A percentile compares a stretch with the other conserved stretches of the same genome.
phyloP scores from a whole-genome alignment of 2,329 filamentous ascomycete species.

The Beauveria varroae region DNA sequence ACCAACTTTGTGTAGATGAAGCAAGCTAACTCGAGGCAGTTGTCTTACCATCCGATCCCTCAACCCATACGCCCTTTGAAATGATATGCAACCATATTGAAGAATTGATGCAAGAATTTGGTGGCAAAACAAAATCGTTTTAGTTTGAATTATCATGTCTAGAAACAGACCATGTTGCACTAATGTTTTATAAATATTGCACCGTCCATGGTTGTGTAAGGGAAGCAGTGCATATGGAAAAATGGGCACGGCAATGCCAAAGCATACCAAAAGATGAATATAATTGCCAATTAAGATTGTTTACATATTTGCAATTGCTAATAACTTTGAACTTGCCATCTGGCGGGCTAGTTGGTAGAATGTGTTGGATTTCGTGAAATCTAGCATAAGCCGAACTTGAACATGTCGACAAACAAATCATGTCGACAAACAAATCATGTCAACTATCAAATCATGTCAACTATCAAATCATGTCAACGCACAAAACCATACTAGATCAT shows the following conservation, averaged over 20 bases:
- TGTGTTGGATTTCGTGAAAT: neutral
- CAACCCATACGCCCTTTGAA: constrained; percentile 65
- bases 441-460: neutral
- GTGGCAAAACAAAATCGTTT: neutral
- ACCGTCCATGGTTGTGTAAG: neutral
- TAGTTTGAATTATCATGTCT: constrained; percentile 8
- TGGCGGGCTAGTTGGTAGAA: too few species aligned
- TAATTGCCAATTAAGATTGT: constrained; percentile 6
- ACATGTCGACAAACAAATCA: neutral
- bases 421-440: neutral
- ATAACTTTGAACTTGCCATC: too few species aligned
- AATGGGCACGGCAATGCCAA: neutral
- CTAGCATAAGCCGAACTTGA: neutral
- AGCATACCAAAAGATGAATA: neutral
- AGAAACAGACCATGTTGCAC: neutral
- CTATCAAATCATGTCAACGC: neutral
- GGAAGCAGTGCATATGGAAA: constrained; percentile 1
- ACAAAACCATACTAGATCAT: neutral
- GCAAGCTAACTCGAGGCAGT: constrained; percentile 32
- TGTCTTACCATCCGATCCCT: constrained; percentile 78
- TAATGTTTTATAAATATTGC: constrained; percentile 10
- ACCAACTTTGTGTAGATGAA: neutral
- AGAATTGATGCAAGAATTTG: neutral
- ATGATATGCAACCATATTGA: neutral
- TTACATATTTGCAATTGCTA: neutral